These are phyloP conservation scores for bread wheat (Triticum aestivum) DNA, from an alignment of 176 grass and related monocot species.

Conservation along the genomic window IWGSC_CS_RefSeq_v2.1 NC_057800.1:119942773-119943272, in stretches of 20 bases:
- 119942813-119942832: slow-evolving; percentile 65
- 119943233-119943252: background rate
- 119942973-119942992: background rate
- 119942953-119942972: slow-evolving; percentile 47
- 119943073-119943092: background rate
- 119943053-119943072: background rate
- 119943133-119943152: background rate
- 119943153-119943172: background rate
- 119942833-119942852: slow-evolving; percentile 63
- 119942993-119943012: slow-evolving; percentile 47
- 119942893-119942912: background rate
- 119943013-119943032: background rate
- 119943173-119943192: background rate
- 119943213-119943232: background rate
- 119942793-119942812: slow-evolving; percentile 67
- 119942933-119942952: slow-evolving; percentile 60
- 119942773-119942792: slow-evolving; percentile 15
- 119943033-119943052: background rate
- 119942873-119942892: slow-evolving; percentile 59
- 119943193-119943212: background rate
- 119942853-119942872: slow-evolving; percentile 70
- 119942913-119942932: slow-evolving; percentile 28
- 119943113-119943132: slow-evolving; percentile 15
- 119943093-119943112: background rate
- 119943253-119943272: background rate